Percentiles rank a stretch among this genome's conserved stretches.
These are phyloP conservation scores for Pseudogymnoascus sp. DNA, from an alignment of 2,329 filamentous ascomycete genomes.

Conservation along the genomic window DNA sequence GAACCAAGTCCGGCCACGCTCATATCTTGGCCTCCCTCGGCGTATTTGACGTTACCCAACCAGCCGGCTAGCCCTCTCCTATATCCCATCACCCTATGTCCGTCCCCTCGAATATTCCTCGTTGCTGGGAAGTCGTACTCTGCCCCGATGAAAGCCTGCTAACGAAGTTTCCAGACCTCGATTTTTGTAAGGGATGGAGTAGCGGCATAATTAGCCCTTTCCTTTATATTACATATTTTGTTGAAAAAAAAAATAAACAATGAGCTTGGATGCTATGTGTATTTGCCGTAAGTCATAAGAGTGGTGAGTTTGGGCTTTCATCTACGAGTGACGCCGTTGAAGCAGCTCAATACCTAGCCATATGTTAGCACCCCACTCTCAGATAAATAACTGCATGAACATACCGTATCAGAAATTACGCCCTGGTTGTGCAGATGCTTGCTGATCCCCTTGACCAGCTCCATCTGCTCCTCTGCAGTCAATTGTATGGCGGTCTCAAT, in stretches of 20 bases:
- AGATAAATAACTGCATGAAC: conserved; percentile 1
- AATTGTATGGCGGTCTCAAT: conserved; percentile 87
- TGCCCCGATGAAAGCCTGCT: not conserved
- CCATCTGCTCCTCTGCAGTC: conserved; percentile 78
- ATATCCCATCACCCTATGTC: conserved; percentile 6
- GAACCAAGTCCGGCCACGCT: not conserved
- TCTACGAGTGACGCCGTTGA: conserved; percentile 9
- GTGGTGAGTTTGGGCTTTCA: conserved; percentile 1
- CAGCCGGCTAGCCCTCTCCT: not conserved
- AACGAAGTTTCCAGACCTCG: not conserved
- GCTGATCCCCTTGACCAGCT: conserved; percentile 59
- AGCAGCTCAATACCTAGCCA: conserved; percentile 4
- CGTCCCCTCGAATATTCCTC: not conserved
- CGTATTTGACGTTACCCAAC: conserved; percentile 9
- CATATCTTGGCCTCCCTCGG: conserved; percentile 1
- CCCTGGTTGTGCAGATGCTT: conserved; percentile 60
- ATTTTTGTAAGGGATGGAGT: not conserved
- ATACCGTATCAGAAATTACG: conserved; percentile 28
- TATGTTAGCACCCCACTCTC: conserved; percentile 1
- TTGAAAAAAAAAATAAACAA: conserved; percentile 8
- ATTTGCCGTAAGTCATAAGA: conserved; percentile 7
- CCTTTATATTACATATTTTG: conserved; percentile 8
- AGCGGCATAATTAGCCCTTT: conserved; percentile 2
- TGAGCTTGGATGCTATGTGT: conserved; percentile 8
- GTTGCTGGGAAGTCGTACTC: not conserved